Percentiles rank a stretch among this genome's conserved stretches.
phyloP scores from a whole-genome alignment of 106 monocot genomes.

The Dactylorhiza incarnata region DNA sequence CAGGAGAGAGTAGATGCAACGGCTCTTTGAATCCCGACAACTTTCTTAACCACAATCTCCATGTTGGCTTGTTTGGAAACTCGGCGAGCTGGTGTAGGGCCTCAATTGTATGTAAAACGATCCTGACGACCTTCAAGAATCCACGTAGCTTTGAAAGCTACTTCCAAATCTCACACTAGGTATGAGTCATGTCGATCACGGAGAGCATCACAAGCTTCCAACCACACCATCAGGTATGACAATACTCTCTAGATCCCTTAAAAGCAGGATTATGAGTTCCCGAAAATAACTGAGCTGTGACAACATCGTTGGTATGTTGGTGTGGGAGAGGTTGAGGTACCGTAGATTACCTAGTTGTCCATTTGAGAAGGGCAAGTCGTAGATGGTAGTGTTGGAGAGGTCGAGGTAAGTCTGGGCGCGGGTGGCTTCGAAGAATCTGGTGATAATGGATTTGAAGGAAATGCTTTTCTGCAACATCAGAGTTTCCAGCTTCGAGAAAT shows the following conservation, averaged over 20 bases:
- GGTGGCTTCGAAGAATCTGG: constrained; percentile 6
- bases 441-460: neutral
- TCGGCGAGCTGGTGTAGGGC: neutral
- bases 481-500: constrained; percentile 4
- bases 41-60: neutral
- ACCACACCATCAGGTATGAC: constrained; percentile 10
- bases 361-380: constrained; percentile 6
- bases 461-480: constrained; percentile 12
- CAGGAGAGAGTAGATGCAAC: neutral
- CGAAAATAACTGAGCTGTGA: neutral
- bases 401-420: constrained; percentile 13
- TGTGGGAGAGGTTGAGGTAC: constrained; percentile 16
- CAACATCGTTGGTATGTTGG: constrained; percentile 4
- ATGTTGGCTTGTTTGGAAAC: neutral
- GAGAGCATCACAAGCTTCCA: constrained; percentile 1
- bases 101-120: neutral
- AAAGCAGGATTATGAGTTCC: constrained; percentile 7
- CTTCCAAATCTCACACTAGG: constrained; percentile 3
- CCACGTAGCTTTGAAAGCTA: neutral
- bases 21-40: neutral
- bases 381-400: constrained; percentile 10
- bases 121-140: neutral
- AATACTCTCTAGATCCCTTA: neutral
- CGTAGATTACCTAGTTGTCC: constrained; percentile 1
- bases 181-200: constrained; percentile 9